A percentile compares a stretch with the other conserved stretches of the same genome.
These are phyloP conservation scores for Aspergillus sergii DNA, from an alignment of 2,329 filamentous ascomycete genomes.

Conservation along the genomic window DNA sequence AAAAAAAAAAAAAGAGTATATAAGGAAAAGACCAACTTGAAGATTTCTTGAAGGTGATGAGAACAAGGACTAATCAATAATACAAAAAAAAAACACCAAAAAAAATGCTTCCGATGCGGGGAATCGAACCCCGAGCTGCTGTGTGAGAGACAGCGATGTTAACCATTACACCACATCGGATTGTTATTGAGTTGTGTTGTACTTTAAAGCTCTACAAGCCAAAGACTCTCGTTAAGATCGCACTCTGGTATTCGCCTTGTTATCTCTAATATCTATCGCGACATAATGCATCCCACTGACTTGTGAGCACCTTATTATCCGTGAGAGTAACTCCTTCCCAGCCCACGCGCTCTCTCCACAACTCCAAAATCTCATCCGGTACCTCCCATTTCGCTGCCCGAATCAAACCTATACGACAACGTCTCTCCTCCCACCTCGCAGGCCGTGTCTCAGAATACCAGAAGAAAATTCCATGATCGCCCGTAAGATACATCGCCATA, in stretches of 20 bases:
- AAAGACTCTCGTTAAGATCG: not conserved
- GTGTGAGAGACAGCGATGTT: slow-evolving; percentile 24
- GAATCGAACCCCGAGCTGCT: slow-evolving; percentile 23
- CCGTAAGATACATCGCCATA: not conserved
- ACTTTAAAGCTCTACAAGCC: not conserved
- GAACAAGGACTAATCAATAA: too few species aligned
- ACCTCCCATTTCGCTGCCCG: not conserved
- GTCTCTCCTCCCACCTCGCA: not conserved
- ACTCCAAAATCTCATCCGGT: not conserved
- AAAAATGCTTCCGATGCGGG: slow-evolving; percentile 17
- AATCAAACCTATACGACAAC: too few species aligned
- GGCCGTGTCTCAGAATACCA: not conserved
- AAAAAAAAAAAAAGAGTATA: not conserved
- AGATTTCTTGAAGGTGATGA: too few species aligned
- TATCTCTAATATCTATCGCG: too few species aligned
- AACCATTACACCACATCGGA: slow-evolving; percentile 23
- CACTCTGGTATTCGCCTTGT: too few species aligned
- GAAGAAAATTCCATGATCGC: not conserved
- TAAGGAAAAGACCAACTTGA: too few species aligned
- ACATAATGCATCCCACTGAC: too few species aligned
- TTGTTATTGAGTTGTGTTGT: not conserved
- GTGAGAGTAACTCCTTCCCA: too few species aligned
- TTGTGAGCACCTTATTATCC: too few species aligned
- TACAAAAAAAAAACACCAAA: not conserved
- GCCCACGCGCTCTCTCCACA: not conserved